Evolutionary conservation across 352 stramenopile genomes (phyloP).

Genomic region (Peronospora belbahrii): DNA sequence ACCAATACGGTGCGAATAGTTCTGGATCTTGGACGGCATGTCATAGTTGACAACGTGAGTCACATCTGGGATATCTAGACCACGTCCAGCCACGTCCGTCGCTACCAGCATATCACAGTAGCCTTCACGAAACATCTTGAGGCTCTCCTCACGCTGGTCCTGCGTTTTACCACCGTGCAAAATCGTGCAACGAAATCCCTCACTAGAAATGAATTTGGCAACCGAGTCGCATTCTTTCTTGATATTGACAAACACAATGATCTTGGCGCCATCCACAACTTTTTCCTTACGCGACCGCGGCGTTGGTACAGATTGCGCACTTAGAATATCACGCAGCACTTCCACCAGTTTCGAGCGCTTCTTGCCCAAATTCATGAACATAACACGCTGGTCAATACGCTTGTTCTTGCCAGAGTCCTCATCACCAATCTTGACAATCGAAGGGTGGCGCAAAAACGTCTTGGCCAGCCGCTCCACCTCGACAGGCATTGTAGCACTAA

Average conservation of each 20-base stretch:
- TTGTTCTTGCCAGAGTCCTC: constrained; percentile 97
- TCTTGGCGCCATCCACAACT: constrained; percentile 81
- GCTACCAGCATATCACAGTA: constrained; percentile 89
- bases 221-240: constrained; percentile 97
- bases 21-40: constrained; percentile 95
- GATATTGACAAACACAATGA: constrained; percentile 99
- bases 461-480: constrained; percentile 97
- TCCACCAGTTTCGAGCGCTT: constrained; percentile 87
- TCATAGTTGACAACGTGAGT: constrained; percentile 99
- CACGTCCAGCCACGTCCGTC: constrained; percentile 91
- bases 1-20: constrained; percentile 98
- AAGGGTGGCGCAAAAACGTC: constrained; percentile 94
- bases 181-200: constrained; percentile 89
- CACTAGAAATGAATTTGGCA: constrained; percentile 86
- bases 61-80: constrained; percentile 98
- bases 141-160: constrained; percentile 90
- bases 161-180: constrained; percentile 96
- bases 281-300: constrained; percentile 64
- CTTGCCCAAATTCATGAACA: constrained; percentile 89
- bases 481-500: constrained; percentile 97
- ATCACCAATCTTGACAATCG: constrained; percentile 97
- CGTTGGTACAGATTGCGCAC: constrained; percentile 33
- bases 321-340: constrained; percentile 80
- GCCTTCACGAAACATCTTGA: constrained; percentile 86
- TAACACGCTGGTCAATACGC: constrained; percentile 93